Conservation (phyloP, 352 stramenopile genomes). For the Phytophthora brassicae region DNA sequence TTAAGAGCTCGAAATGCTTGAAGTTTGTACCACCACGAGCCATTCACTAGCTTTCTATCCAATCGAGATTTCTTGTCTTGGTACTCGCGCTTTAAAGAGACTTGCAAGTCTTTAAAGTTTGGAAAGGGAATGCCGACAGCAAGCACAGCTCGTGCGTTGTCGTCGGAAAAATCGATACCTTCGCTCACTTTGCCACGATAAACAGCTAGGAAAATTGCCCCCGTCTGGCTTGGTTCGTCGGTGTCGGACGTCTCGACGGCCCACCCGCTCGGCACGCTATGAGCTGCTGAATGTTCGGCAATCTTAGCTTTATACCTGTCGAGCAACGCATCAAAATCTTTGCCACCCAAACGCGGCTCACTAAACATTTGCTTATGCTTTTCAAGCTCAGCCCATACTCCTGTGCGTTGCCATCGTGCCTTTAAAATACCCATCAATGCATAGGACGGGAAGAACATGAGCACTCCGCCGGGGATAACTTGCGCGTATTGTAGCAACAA, state of each 20-base stretch:
- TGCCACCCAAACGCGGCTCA: slow-evolving; percentile 66
- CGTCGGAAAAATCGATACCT: slow-evolving; percentile 97
- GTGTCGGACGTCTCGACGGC: not conserved
- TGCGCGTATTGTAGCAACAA: slow-evolving; percentile 63
- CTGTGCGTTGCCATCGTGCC: slow-evolving; percentile 59
- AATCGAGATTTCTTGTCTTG: slow-evolving; percentile 65
- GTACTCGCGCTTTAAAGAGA: slow-evolving; percentile 73
- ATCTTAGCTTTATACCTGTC: slow-evolving; percentile 71
- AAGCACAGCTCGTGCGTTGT: slow-evolving; percentile 95
- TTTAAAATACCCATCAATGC: slow-evolving; percentile 64
- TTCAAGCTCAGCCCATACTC: slow-evolving; percentile 52
- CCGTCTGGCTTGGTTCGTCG: slow-evolving; percentile 41
- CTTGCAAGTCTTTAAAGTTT: slow-evolving; percentile 91
- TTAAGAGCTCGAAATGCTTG: slow-evolving; percentile 98
- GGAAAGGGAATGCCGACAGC: slow-evolving; percentile 98
- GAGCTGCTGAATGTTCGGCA: slow-evolving; percentile 20
- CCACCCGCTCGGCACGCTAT: slow-evolving; percentile 19
- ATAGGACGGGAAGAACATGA: slow-evolving; percentile 88
- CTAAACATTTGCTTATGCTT: slow-evolving; percentile 60
- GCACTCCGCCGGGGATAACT: slow-evolving; percentile 64
- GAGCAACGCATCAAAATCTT: slow-evolving; percentile 75
- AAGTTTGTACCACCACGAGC: slow-evolving; percentile 94
- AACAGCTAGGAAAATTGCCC: slow-evolving; percentile 96
- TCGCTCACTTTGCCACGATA: slow-evolving; percentile 98
- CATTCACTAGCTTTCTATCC: slow-evolving; percentile 57